A percentile compares a stretch with the other conserved stretches of the same genome.
Conservation (phyloP, 2,329 filamentous ascomycete genomes). For the Pseudogymnoascus sp. region DNA sequence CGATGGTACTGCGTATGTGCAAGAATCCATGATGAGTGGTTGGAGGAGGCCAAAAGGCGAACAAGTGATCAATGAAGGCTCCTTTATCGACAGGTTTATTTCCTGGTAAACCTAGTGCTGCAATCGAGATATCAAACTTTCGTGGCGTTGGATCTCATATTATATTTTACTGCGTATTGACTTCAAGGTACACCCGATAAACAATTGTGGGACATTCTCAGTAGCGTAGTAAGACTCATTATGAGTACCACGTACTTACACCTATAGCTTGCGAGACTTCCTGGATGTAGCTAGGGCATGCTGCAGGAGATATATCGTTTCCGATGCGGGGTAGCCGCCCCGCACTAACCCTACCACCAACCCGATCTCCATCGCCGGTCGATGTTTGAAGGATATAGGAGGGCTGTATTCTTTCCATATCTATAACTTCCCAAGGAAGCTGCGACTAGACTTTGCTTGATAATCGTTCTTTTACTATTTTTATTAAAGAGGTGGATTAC, state of each 20-base stretch:
- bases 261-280: neutral
- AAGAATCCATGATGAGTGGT: constrained; percentile 18
- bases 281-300: neutral
- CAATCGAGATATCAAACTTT: neutral
- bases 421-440: too few relatives aligned
- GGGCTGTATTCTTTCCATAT: neutral
- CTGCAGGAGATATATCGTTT: neutral
- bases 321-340: neutral
- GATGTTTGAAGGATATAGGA: neutral
- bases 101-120: neutral
- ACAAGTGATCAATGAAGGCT: neutral
- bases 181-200: neutral
- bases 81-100: neutral
- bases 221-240: neutral
- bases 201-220: neutral
- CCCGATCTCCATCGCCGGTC: neutral
- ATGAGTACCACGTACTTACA: neutral
- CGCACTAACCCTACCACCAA: neutral
- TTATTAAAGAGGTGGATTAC: too few relatives aligned
- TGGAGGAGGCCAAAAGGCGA: neutral
- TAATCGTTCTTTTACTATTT: too few relatives aligned
- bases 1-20: constrained; percentile 29
- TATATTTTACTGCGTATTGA: neutral
- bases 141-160: neutral
- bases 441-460: too few relatives aligned